These are phyloP conservation scores for Xylogone sp. DNA, from an alignment of 2,329 filamentous ascomycete genomes.

Conservation along the genomic window DNA sequence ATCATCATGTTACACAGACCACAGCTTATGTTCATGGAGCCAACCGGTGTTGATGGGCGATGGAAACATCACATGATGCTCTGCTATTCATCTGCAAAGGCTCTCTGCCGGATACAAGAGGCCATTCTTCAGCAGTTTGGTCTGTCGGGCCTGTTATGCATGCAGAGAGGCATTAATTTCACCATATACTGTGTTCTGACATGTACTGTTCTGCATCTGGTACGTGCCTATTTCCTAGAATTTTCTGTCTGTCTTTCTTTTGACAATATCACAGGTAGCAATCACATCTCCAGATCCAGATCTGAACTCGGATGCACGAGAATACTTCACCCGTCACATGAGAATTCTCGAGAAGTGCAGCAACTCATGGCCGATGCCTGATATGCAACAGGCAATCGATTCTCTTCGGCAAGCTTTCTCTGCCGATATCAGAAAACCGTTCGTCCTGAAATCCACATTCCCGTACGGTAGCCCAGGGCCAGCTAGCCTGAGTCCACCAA, in stretches of 20 bases:
- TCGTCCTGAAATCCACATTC: constrained; percentile 84
- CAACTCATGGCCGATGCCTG: constrained; percentile 79
- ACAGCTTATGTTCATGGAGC: constrained; percentile 75
- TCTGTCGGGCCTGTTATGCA: constrained; percentile 77
- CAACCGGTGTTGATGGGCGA: constrained; percentile 62
- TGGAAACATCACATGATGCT: constrained; percentile 89
- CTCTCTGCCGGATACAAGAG: constrained; percentile 82
- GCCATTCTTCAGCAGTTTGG: constrained; percentile 74
- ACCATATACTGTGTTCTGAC: constrained; percentile 90
- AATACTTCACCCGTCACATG: constrained; percentile 93
- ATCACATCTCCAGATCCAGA: constrained; percentile 91
- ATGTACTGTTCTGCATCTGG: constrained; percentile 89
- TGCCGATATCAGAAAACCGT: constrained; percentile 76
- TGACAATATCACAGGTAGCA: constrained; percentile 59
- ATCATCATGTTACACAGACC: constrained; percentile 86
- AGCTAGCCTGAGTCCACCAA: constrained; percentile 18
- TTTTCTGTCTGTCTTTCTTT: constrained; percentile 3
- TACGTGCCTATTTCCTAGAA: constrained; percentile 44
- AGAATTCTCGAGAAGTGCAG: constrained; percentile 84
- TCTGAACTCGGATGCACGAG: constrained; percentile 76
- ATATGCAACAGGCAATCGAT: constrained; percentile 87
- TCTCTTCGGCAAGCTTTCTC: constrained; percentile 89
- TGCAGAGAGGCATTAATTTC: constrained; percentile 93
- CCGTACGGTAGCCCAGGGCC: constrained; percentile 72
- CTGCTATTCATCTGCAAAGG: constrained; percentile 81